phyloP scores from a whole-genome alignment of 164 flowering plant genomes.

The Dillenia turbinata region DNA sequence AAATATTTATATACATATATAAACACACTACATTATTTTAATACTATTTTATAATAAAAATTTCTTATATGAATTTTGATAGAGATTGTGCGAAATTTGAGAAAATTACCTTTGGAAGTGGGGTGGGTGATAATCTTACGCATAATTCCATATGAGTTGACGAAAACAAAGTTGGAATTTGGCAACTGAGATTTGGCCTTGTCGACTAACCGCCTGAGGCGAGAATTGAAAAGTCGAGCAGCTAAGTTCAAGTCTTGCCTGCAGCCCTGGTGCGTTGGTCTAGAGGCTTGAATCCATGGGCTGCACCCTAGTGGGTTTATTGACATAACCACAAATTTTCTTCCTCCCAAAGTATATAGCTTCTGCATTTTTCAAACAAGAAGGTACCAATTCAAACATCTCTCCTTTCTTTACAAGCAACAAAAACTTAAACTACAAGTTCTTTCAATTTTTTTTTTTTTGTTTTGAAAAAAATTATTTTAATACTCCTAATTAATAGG shows the following conservation, averaged over 20 bases:
- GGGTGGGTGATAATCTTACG: conserved; percentile 41
- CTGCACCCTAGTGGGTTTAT: conserved; percentile 55
- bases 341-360: conserved; percentile 45
- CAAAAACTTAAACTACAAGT: too few relatives aligned
- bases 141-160: conserved; percentile 44
- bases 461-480: too few relatives aligned
- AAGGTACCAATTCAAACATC: not conserved
- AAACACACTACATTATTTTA: too few relatives aligned
- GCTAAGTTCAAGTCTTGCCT: conserved; percentile 31
- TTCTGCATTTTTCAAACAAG: conserved; percentile 33
- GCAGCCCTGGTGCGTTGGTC: conserved; percentile 21
- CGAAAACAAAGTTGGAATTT: conserved; percentile 39
- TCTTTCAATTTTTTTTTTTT: too few relatives aligned
- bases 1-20: too few relatives aligned
- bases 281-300: conserved; percentile 23
- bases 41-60: too few relatives aligned
- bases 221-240: conserved; percentile 40
- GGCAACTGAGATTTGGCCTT: conserved; percentile 32
- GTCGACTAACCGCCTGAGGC: conserved; percentile 33
- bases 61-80: too few relatives aligned
- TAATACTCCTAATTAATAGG: not conserved
- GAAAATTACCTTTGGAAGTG: conserved; percentile 30
- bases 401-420: not conserved
- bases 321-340: conserved; percentile 53
- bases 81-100: not conserved